Evolutionary conservation across 495 filamentous ascomycete species (phyloP).

Genomic region (Penicillium argentinense): DNA sequence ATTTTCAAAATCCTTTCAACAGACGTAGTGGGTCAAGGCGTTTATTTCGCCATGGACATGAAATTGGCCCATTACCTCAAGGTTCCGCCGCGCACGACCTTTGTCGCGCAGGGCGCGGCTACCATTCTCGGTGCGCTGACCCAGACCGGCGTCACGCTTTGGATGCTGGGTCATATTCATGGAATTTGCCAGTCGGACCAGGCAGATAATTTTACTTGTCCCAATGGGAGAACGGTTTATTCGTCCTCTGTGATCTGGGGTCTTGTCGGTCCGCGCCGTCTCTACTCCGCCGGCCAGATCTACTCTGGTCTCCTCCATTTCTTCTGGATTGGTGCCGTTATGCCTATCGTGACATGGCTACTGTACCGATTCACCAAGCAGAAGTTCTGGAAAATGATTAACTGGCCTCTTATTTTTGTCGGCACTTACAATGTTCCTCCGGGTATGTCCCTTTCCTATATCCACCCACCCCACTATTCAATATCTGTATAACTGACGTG

Average conservation of each 20-base stretch:
- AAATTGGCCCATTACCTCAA: constrained; percentile 46
- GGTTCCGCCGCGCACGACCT: constrained; percentile 38
- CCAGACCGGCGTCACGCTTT: constrained; percentile 41
- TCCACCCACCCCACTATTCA: neutral
- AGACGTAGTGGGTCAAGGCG: constrained; percentile 24
- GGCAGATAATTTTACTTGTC: constrained; percentile 39
- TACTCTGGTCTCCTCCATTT: constrained; percentile 30
- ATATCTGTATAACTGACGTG: neutral
- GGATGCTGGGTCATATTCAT: constrained; percentile 40
- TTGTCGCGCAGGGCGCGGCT: constrained; percentile 39
- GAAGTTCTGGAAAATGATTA: constrained; percentile 38
- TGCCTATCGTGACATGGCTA: constrained; percentile 28
- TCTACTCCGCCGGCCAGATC: constrained; percentile 21
- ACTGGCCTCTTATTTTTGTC: constrained; percentile 48
- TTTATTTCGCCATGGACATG: constrained; percentile 42
- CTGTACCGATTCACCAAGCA: constrained; percentile 38
- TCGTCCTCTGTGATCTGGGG: constrained; percentile 41
- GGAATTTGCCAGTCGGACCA: constrained; percentile 36
- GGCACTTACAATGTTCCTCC: constrained; percentile 44
- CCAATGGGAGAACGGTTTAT: constrained; percentile 42
- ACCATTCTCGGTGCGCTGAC: constrained; percentile 40
- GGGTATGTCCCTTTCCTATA: no score
- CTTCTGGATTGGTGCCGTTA: constrained; percentile 39
- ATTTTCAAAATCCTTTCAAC: constrained; percentile 26
- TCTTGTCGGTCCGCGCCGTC: constrained; percentile 37